Percentiles rank a stretch among this genome's conserved stretches.
Conservation (phyloP, 768 basidiomycete species). For the Suillus luteus region DNA sequence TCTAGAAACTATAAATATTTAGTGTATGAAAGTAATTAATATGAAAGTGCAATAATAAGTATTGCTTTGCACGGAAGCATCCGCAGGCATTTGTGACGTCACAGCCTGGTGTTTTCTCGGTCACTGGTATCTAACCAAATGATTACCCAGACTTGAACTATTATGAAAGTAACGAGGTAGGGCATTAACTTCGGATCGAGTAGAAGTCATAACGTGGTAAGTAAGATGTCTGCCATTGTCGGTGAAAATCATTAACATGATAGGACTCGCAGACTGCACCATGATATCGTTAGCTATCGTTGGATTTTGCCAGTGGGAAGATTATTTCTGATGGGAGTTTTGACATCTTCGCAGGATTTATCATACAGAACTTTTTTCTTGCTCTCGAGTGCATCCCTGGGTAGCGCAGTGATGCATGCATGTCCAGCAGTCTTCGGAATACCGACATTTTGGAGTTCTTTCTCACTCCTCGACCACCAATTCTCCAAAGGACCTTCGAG, state of each 20-base stretch:
- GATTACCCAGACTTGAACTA: no score
- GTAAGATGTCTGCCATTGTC: neutral
- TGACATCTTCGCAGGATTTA: neutral
- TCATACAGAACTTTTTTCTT: neutral
- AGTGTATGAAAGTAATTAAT: neutral
- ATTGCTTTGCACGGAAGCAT: no score
- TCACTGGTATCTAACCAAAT: no score
- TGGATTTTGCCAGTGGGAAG: neutral
- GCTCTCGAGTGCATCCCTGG: neutral
- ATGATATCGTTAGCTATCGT: neutral
- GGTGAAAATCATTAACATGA: neutral
- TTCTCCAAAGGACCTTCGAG: no score
- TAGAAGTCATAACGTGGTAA: neutral
- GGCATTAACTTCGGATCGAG: no score
- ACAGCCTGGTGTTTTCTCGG: no score
- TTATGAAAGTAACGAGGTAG: no score
- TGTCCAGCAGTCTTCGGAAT: neutral
- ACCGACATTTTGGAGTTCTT: neutral
- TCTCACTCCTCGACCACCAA: neutral
- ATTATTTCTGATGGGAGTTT: neutral
- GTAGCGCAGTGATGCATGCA: neutral
- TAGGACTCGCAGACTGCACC: neutral
- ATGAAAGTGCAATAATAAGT: no score
- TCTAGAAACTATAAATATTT: conserved; percentile 6
- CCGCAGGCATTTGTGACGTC: no score